Evolutionary conservation across 768 basidiomycete genomes (phyloP), one percentile per base, ranked within the genome.

Genomic region (Kwoniella dejecticola): DNA sequence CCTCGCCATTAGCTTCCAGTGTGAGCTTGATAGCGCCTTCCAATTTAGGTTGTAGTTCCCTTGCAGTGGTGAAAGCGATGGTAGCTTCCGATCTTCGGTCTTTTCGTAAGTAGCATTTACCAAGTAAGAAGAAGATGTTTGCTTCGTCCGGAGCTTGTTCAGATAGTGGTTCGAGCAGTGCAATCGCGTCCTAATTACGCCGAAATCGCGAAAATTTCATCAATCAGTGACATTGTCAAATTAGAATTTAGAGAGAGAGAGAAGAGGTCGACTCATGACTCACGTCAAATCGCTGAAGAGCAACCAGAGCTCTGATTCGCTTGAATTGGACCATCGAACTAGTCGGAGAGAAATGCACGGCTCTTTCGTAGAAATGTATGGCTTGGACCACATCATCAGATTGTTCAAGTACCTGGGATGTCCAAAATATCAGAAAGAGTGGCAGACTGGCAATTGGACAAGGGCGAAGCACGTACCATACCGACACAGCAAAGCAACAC

Each of bases 401-500:
- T 79, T 90, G 85, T 80, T 97, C 95, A 66, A 92, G 86, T 57
- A 91, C 88, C 93, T 97, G n/a, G n/a, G n/a, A n/a, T n/a, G n/a
- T n/a, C n/a, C n/a, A n/a, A n/a, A n/a, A n/a, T n/a, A n/a, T n/a
- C n/a, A n/a, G n/a, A n/a, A 80, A 5, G 10, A 8, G 15, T 24
- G 12, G 38, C 29, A n/a, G 30, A 15, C 21, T 23, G 41, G 36
- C 47, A 48, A 21, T 30, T 48, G 11, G 10, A n/a, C 41, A 49
- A 47, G 47, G 13, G 17, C 38, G n/a, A 1, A 53, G 21, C 29
- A 85, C 91, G 79, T 72, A 96, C 95, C 87, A 92, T 89, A 48
- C 92, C 96, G 74, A 98, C 89, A 79, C 94, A 98, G 72, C 91
- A 93, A 61, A 95, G 81, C 63, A 99, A 83, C n/a, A 98, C 92